Conservation (phyloP, 2,329 filamentous ascomycete species). For the Chalaropsis ovoidea region DNA sequence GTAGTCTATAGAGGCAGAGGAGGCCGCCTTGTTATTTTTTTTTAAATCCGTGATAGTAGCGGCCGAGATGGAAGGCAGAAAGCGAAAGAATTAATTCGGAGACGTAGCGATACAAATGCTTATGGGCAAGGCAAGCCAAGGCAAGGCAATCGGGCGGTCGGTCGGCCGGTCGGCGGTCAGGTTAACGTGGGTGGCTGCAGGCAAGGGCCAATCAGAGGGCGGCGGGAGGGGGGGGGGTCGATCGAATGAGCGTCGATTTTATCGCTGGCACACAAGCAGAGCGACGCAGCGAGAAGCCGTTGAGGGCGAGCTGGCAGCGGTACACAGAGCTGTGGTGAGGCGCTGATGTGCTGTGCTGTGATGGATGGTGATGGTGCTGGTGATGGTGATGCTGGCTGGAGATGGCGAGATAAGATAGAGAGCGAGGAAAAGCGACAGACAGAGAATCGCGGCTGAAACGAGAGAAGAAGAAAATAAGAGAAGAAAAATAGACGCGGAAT, state of each 20-base stretch:
- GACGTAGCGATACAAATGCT: conserved; percentile 9
- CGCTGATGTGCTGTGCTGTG: too few species aligned
- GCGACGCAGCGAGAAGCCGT: neutral
- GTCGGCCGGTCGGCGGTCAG: neutral
- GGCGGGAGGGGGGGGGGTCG: neutral
- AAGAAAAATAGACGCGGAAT: too few species aligned
- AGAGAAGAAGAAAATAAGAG: neutral
- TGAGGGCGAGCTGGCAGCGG: neutral
- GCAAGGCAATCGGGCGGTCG: conserved; percentile 6
- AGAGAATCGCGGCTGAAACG: neutral
- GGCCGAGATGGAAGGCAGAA: neutral
- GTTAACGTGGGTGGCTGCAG: neutral
- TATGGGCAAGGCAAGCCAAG: neutral
- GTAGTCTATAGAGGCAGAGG: neutral
- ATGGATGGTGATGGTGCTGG: too few species aligned
- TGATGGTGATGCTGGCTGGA: neutral
- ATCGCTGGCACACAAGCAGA: neutral
- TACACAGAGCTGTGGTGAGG: too few species aligned
- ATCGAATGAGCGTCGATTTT: neutral
- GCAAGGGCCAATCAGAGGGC: neutral
- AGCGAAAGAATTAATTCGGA: neutral
- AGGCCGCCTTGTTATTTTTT: neutral
- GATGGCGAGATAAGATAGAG: neutral
- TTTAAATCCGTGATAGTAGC: too few species aligned
- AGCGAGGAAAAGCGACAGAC: neutral